phyloP scores from a whole-genome alignment of 345 rosid species.

The Euphorbia peplus region DNA sequence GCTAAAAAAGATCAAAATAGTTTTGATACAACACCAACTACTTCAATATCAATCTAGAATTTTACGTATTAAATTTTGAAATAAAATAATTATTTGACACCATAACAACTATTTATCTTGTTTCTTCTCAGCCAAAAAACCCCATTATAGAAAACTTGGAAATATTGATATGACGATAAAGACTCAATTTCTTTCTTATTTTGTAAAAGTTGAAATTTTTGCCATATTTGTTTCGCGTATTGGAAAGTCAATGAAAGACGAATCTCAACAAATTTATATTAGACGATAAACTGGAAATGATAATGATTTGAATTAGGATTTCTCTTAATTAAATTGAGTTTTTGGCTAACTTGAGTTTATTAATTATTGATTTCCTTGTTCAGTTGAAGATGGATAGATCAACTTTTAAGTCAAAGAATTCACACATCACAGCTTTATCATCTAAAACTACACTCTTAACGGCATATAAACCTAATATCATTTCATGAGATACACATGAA shows the following conservation, averaged over 20 bases:
- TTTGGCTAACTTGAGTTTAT: too few relatives aligned
- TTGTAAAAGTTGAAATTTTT: neutral
- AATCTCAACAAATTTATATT: neutral
- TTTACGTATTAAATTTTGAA: too few relatives aligned
- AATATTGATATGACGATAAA: neutral
- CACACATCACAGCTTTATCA: neutral
- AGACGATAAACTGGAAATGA: neutral
- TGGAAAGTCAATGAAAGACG: neutral
- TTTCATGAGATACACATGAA: constrained; percentile 8
- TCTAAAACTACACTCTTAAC: constrained; percentile 6
- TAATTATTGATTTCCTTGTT: neutral
- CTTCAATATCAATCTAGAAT: too few relatives aligned
- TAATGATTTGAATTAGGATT: too few relatives aligned
- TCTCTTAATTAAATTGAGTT: too few relatives aligned
- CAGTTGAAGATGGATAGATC: neutral
- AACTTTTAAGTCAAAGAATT: too few relatives aligned
- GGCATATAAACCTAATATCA: neutral
- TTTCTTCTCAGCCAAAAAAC: neutral
- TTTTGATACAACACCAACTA: too few relatives aligned
- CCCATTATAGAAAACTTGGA: neutral
- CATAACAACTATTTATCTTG: neutral
- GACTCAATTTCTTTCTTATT: neutral
- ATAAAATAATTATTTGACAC: too few relatives aligned
- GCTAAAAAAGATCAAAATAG: too few relatives aligned
- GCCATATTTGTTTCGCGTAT: neutral